Evolutionary conservation across 1,284 basidiomycete genomes (phyloP).

Genomic region (Ceraceosorus guamensis): DNA sequence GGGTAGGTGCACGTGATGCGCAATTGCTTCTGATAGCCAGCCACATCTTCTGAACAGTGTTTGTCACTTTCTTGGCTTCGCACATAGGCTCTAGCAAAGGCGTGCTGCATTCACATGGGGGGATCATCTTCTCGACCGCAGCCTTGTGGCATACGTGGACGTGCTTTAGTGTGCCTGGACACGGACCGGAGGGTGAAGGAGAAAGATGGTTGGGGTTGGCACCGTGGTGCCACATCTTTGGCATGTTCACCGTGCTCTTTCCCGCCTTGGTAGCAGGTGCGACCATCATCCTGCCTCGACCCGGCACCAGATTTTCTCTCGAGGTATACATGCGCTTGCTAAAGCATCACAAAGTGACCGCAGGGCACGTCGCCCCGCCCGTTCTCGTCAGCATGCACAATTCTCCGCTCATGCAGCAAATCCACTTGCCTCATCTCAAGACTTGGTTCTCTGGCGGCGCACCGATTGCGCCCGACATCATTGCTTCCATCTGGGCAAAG

Average conservation of each 20-base stretch:
- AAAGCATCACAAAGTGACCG: too few species aligned
- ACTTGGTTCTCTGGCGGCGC: too few species aligned
- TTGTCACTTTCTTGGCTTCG: constrained; percentile 43
- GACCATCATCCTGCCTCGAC: too few species aligned
- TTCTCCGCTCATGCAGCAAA: too few species aligned
- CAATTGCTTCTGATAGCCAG: not conserved
- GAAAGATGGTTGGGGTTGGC: constrained; percentile 47
- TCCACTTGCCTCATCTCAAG: too few species aligned
- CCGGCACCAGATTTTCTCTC: too few species aligned
- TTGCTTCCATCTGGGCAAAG: too few species aligned
- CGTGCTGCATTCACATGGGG: constrained; percentile 44
- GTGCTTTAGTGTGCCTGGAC: constrained; percentile 22
- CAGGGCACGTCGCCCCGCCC: too few species aligned
- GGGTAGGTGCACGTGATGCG: constrained; percentile 16
- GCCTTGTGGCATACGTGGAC: constrained; percentile 38
- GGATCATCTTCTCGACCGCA: constrained; percentile 8
- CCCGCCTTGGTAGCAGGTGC: too few species aligned
- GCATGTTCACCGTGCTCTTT: constrained; percentile 8
- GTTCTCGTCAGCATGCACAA: too few species aligned
- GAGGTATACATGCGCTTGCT: too few species aligned
- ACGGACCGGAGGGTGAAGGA: constrained; percentile 13
- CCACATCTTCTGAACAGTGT: not conserved
- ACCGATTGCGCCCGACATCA: too few species aligned
- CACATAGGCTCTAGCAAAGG: constrained; percentile 50
- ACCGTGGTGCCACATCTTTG: constrained; percentile 48